These are phyloP conservation scores for Earliella scabrosa DNA, from an alignment of 1,284 basidiomycete species.

Conservation along the genomic window DNA sequence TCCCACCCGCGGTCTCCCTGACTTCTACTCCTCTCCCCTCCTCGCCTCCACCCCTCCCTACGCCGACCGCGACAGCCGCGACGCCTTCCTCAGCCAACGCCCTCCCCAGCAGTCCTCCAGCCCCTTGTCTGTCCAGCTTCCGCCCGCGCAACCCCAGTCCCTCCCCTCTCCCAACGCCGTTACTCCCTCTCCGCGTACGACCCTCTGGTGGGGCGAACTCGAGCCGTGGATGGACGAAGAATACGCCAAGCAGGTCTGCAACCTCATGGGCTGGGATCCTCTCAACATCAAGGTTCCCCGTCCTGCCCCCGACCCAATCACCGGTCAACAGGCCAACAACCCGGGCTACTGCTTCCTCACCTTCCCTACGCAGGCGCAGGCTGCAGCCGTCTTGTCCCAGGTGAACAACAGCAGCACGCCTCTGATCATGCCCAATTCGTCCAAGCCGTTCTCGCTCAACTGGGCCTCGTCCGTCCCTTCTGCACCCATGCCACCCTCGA, in stretches of 20 bases:
- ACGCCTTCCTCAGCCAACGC: slow-evolving; percentile 31
- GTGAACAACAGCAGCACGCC: slow-evolving; percentile 54
- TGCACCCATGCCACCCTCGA: slow-evolving; percentile 43
- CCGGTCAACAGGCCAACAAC: slow-evolving; percentile 74
- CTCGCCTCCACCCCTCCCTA: slow-evolving; percentile 26
- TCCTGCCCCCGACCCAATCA: slow-evolving; percentile 58
- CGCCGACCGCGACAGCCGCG: slow-evolving; percentile 34
- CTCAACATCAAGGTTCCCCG: slow-evolving; percentile 72
- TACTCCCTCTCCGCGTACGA: slow-evolving; percentile 32
- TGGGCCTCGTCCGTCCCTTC: slow-evolving; percentile 76
- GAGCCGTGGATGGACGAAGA: slow-evolving; percentile 94
- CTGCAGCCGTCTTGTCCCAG: slow-evolving; percentile 72
- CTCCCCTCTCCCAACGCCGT: slow-evolving; percentile 32
- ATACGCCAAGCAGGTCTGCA: slow-evolving; percentile 82
- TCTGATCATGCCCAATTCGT: slow-evolving; percentile 80
- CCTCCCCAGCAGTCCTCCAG: slow-evolving; percentile 29
- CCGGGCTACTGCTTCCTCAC: slow-evolving; percentile 87
- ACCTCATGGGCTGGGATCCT: slow-evolving; percentile 79
- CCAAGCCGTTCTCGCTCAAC: slow-evolving; percentile 73
- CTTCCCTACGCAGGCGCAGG: slow-evolving; percentile 74
- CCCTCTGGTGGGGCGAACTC: slow-evolving; percentile 82
- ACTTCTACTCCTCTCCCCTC: slow-evolving; percentile 30
- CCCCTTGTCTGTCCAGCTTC: slow-evolving; percentile 28
- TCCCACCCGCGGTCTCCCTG: slow-evolving; percentile 35
- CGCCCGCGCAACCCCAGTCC: slow-evolving; percentile 29